Percentiles rank a stretch among this genome's conserved stretches.
Evolutionary conservation across 2,329 filamentous ascomycete species (phyloP).

Genomic region (Ophiobolus disseminans): DNA sequence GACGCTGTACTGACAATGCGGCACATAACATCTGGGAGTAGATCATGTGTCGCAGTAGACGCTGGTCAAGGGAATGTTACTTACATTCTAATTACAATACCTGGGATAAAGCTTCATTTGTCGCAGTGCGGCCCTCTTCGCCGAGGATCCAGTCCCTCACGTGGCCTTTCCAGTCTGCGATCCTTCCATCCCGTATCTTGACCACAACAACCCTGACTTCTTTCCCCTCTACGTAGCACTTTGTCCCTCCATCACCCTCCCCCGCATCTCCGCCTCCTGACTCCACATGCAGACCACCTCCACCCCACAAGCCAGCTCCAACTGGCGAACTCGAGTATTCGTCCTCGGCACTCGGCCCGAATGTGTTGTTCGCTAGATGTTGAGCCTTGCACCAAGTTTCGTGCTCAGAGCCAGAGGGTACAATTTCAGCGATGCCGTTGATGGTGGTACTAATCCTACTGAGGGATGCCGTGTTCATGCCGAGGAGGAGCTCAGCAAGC

Average conservation of each 20-base stretch:
- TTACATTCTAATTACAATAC: background rate
- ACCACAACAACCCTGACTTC: constrained; percentile 90
- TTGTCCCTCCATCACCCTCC: constrained; percentile 58
- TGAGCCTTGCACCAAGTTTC: constrained; percentile 82
- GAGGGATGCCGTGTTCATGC: constrained; percentile 88
- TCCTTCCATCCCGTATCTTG: constrained; percentile 80
- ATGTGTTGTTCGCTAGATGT: constrained; percentile 93
- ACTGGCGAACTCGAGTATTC: constrained; percentile 38
- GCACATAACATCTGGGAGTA: too few relatives aligned
- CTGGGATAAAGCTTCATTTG: background rate
- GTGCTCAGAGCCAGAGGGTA: constrained; percentile 76
- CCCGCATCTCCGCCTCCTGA: constrained; percentile 1
- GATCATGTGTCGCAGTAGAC: too few relatives aligned
- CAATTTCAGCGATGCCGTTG: constrained; percentile 81
- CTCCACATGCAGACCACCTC: too few relatives aligned
- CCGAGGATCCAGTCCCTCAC: constrained; percentile 88
- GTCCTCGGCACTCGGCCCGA: constrained; percentile 57
- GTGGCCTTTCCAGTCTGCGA: constrained; percentile 94
- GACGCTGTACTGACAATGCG: too few relatives aligned
- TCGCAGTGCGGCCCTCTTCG: too few relatives aligned
- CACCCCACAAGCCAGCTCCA: constrained; percentile 54
- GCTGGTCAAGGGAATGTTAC: too few relatives aligned
- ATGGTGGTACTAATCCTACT: constrained; percentile 92
- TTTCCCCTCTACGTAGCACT: constrained; percentile 78
- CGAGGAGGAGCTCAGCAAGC: constrained; percentile 82